Conservation (phyloP, 1,284 basidiomycete species). For the Cerrena zonata region DNA sequence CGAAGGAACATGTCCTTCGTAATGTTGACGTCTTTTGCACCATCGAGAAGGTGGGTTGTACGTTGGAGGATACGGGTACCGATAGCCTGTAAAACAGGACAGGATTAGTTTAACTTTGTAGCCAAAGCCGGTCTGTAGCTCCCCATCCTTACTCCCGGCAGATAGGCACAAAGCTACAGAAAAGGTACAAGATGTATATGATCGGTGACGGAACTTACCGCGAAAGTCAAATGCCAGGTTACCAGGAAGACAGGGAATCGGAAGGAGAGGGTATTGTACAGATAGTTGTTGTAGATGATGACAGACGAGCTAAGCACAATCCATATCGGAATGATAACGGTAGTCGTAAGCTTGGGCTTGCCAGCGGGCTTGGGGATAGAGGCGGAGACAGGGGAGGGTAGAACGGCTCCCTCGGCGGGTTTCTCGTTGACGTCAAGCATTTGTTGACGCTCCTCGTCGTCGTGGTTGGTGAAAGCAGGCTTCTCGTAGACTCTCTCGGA, state of each 20-base stretch:
- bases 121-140: no score
- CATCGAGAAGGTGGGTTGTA: constrained; percentile 86
- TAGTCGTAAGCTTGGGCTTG: constrained; percentile 50
- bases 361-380: constrained; percentile 29
- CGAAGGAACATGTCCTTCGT: constrained; percentile 76
- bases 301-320: constrained; percentile 85
- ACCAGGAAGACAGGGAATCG: constrained; percentile 84
- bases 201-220: constrained; percentile 45
- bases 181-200: not conserved
- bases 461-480: constrained; percentile 5
- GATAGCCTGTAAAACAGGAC: constrained; percentile 53
- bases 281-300: constrained; percentile 95
- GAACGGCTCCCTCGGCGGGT: constrained; percentile 22
- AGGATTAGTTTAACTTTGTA: no score
- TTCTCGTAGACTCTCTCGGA: constrained; percentile 19
- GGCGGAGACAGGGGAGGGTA: constrained; percentile 53
- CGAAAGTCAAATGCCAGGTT: constrained; percentile 81
- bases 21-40: constrained; percentile 82
- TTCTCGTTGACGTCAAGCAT: constrained; percentile 26
- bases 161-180: no score
- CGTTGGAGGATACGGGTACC: constrained; percentile 86
- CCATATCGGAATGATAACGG: constrained; percentile 80
- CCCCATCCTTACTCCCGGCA: no score
- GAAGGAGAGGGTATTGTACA: constrained; percentile 81
- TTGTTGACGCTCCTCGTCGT: constrained; percentile 19